These are phyloP conservation scores for Thalassia testudinum DNA, from an alignment of 116 monocot genomes.

Conservation along the genomic window DNA sequence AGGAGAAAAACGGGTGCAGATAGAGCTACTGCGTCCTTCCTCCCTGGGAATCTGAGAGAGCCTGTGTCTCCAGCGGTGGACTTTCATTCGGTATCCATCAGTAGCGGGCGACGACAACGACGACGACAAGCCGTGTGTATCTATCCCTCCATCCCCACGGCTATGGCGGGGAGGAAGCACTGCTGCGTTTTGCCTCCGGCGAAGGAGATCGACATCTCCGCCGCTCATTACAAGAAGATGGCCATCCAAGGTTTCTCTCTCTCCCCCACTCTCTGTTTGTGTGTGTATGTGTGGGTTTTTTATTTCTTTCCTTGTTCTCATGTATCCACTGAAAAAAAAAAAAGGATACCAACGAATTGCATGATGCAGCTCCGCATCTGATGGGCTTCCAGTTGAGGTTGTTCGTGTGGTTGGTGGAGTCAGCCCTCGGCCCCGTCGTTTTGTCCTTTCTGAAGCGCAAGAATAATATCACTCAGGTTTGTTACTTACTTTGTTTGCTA, in stretches of 20 bases:
- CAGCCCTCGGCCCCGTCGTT: slow-evolving; percentile 37
- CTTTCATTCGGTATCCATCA: no score
- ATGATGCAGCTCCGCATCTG: slow-evolving; percentile 65
- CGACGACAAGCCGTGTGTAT: no score
- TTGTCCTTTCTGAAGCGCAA: slow-evolving; percentile 42
- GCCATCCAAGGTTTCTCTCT: slow-evolving; percentile 29
- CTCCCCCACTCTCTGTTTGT: not conserved
- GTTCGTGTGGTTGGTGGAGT: slow-evolving; percentile 70
- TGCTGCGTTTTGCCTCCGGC: slow-evolving; percentile 47
- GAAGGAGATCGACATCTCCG: slow-evolving; percentile 60
- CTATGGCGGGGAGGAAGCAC: slow-evolving; percentile 26
- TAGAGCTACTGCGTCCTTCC: no score
- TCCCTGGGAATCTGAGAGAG: no score
- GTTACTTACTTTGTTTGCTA: no score
- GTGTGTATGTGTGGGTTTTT: not conserved
- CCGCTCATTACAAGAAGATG: slow-evolving; percentile 46
- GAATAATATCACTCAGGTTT: slow-evolving; percentile 54
- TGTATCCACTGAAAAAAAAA: not conserved
- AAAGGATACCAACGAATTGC: not conserved
- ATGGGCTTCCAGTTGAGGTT: slow-evolving; percentile 45
- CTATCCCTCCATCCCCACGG: no score
- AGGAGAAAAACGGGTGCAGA: no score
- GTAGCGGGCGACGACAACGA: no score
- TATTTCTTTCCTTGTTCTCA: not conserved
- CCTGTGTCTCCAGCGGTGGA: no score